Percentiles rank a stretch among this genome's conserved stretches.
phyloP scores from a whole-genome alignment of 441 rosid genomes.

The Erodium moschatum region DNA sequence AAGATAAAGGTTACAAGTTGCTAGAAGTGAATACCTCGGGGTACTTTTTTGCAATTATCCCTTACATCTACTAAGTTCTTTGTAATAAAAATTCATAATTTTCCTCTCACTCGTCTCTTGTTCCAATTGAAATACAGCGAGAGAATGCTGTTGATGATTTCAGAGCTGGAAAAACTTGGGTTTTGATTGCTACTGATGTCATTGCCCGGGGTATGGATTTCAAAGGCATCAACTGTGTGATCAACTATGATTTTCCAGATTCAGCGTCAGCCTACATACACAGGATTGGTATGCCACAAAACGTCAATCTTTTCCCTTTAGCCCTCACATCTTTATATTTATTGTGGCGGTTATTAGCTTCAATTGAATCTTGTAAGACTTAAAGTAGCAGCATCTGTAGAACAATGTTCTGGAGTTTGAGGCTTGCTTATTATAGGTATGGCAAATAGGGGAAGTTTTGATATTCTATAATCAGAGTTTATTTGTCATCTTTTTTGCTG shows the following conservation, averaged over 20 bases:
- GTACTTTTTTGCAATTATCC: too few relatives aligned
- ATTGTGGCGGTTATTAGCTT: not conserved
- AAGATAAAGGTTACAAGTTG: too few relatives aligned
- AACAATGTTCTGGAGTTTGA: not conserved
- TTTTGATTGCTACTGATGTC: constrained; percentile 94
- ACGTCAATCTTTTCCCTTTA: not conserved
- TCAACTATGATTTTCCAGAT: constrained; percentile 90
- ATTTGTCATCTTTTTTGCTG: too few relatives aligned
- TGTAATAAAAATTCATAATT: too few relatives aligned
- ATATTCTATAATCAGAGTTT: too few relatives aligned
- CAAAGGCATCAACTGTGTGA: constrained; percentile 83
- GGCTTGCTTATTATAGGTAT: too few relatives aligned
- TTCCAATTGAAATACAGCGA: constrained; percentile 40
- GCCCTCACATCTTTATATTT: not conserved
- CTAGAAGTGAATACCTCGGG: too few relatives aligned
- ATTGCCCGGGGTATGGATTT: constrained; percentile 96
- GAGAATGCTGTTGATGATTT: constrained; percentile 71
- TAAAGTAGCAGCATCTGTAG: not conserved
- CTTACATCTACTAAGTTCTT: not conserved
- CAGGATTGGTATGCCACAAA: constrained; percentile 59
- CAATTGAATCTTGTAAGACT: too few relatives aligned
- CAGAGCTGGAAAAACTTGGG: constrained; percentile 85
- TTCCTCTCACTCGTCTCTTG: not conserved
- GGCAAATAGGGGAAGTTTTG: too few relatives aligned
- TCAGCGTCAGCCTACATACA: constrained; percentile 84